Percentiles rank a stretch among this genome's conserved stretches.
Evolutionary conservation across 208 protist species (phyloP).

Genomic region (Trypanosoma cruzi): DNA sequence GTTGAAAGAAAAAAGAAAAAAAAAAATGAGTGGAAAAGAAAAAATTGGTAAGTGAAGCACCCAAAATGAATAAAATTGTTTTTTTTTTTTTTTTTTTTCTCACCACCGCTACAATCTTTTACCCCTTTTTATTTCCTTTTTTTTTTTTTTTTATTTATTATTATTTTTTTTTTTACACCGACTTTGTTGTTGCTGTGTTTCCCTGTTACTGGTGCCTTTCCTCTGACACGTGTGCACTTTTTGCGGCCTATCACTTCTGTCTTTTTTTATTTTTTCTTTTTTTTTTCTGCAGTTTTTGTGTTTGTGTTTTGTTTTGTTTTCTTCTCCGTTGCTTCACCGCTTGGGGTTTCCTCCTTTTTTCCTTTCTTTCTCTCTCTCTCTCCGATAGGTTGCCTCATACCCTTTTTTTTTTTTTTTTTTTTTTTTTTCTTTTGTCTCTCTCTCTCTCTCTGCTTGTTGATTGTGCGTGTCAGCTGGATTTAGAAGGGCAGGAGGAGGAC

Average conservation of each 20-base stretch:
- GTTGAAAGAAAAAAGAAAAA: constrained; percentile 1
- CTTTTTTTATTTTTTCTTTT: constrained; percentile 5
- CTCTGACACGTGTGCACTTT: background rate
- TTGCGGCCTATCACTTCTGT: background rate
- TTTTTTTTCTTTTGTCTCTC: no score
- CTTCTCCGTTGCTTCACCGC: background rate
- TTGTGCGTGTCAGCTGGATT: no score
- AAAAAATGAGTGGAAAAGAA: constrained; percentile 1
- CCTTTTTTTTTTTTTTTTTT: no score
- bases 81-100: constrained; percentile 17
- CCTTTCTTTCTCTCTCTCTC: no score
- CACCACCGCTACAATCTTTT: background rate
- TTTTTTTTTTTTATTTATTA: constrained; percentile 17
- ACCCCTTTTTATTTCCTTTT: constrained; percentile 2
- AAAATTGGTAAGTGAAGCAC: constrained; percentile 4
- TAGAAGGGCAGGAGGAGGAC: no score
- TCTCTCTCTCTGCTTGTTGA: no score
- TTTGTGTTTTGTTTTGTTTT: background rate
- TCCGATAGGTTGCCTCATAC: no score
- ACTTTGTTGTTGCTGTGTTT: constrained; percentile 6
- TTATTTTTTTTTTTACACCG: constrained; percentile 11
- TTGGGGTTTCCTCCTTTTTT: no score
- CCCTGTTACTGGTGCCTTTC: background rate
- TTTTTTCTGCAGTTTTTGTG: background rate
- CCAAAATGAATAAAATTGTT: constrained; percentile 6